These are phyloP conservation scores for Talaromyces atroroseus DNA, from an alignment of 2,329 filamentous ascomycete species.

Conservation along the genomic window DNA sequence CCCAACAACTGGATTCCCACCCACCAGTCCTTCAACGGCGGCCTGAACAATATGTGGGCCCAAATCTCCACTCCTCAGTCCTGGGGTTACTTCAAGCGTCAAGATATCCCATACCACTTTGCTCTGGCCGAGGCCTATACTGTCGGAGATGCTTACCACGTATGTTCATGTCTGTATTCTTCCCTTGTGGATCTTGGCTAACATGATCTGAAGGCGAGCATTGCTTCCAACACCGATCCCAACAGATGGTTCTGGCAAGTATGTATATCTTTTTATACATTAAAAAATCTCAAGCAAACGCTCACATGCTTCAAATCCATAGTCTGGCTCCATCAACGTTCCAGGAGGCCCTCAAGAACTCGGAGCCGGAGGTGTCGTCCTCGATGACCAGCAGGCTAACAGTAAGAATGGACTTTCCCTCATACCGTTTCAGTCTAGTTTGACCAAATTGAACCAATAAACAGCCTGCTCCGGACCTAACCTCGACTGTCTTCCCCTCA, in stretches of 20 bases:
- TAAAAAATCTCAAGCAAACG: background rate
- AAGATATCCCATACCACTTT: conserved; percentile 11
- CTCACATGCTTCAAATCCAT: background rate
- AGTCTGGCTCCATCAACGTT: conserved; percentile 10
- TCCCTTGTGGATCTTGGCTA: background rate
- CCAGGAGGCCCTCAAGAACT: conserved; percentile 6
- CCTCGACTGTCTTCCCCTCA: conserved; percentile 50
- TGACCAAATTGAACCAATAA: background rate
- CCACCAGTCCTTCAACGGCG: conserved; percentile 6
- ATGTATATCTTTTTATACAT: background rate
- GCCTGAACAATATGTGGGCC: conserved; percentile 8
- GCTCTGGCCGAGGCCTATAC: conserved; percentile 9
- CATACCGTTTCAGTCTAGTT: background rate
- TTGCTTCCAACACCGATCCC: conserved; percentile 10
- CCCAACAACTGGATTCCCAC: conserved; percentile 10
- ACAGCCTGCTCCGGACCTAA: conserved; percentile 40
- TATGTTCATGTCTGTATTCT: background rate
- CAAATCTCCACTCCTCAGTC: conserved; percentile 3
- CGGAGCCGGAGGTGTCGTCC: conserved; percentile 9
- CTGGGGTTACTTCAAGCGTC: conserved; percentile 11
- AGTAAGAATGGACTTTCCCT: background rate
- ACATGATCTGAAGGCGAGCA: background rate
- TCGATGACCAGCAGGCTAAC: conserved; percentile 7
- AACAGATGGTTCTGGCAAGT: conserved; percentile 10
- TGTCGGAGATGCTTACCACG: conserved; percentile 9